phyloP scores from a whole-genome alignment of 768 basidiomycete genomes.

The Naematelia aurantialba region DNA sequence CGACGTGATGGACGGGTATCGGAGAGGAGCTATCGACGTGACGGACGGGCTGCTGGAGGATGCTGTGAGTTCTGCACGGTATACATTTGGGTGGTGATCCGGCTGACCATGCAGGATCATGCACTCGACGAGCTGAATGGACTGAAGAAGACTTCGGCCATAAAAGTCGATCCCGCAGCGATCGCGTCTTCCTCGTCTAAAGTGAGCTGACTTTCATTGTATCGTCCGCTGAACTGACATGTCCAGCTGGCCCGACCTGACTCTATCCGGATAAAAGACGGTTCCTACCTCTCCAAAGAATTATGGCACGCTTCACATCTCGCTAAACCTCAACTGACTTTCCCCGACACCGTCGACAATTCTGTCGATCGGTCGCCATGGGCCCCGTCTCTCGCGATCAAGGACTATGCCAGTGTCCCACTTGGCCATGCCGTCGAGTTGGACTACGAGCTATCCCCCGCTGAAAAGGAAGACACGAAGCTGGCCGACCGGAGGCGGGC shows the following conservation, averaged over 20 bases:
- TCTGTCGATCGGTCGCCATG: constrained; percentile 58
- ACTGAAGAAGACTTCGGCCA: constrained; percentile 56
- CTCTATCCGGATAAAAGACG: constrained; percentile 14
- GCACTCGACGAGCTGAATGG: constrained; percentile 76
- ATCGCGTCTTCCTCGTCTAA: constrained; percentile 24
- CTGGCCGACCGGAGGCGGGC: constrained; percentile 8
- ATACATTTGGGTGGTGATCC: background rate
- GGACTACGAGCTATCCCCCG: background rate
- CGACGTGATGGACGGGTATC: constrained; percentile 78
- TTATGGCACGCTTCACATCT: constrained; percentile 57
- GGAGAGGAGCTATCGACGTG: constrained; percentile 69
- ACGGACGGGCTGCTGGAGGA: constrained; percentile 82
- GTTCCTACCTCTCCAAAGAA: constrained; percentile 46
- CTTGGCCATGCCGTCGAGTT: constrained; percentile 57
- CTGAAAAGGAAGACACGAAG: constrained; percentile 15
- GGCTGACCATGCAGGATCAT: constrained; percentile 59
- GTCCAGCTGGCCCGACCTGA: constrained; percentile 23
- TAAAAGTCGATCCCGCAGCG: constrained; percentile 22
- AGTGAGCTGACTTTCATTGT: constrained; percentile 16
- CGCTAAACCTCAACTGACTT: constrained; percentile 74
- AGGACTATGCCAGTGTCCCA: constrained; percentile 79
- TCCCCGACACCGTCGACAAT: constrained; percentile 63
- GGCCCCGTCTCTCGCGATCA: constrained; percentile 67
- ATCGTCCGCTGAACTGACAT: background rate
- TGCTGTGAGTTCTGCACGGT: constrained; percentile 57